Evolutionary conservation across 305 asterid genomes (phyloP), one percentile per base, ranked within the genome.

Genomic region (Fraxinus xanthoxyloides): DNA sequence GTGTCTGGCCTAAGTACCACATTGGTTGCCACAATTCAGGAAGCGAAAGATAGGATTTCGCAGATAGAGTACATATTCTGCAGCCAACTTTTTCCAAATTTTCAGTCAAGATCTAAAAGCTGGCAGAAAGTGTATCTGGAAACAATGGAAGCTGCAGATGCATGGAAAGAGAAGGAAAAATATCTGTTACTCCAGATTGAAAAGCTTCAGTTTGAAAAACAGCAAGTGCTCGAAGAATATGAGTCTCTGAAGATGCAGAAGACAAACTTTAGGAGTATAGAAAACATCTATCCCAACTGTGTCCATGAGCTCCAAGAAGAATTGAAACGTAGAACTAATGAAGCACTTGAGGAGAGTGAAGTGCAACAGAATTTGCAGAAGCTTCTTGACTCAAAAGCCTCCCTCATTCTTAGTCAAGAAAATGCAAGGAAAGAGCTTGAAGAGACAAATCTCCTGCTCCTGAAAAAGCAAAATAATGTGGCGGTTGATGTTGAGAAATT

Each of bases 21-120:
- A 79, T 86, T 94, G 76, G 97, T 94, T 77, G 98, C 99, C 72
- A 85, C 96, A 31, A 89, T 94, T 82, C 92, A 93, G 88, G 97
- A 95, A 87, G 91, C 93, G 63, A 94, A 95, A 88, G 97, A 95
- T 85, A 87, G 94, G 85, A 89, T 92, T 51, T 92, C 97, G 76
- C 97, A 95, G 90, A 90, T 95, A 80, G 99, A 95, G 82, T 91
- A 93, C 87, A 87, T 93, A 65, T 94, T 93, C 83, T 94, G 98
- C 88, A 87, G 92, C 36, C 94, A 95, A 83, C 91, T 95, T 48
- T 90, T 83, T 78, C 97, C 97, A 1, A 88, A 82, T 28, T 78
- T 93, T 82, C 94, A 92, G 79, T 72, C 84, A 48, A 88, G 81
- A 70, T 77, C 83, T 78, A 89, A 87, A 75, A 84, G 84, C 86